Conservation (phyloP, 2,329 filamentous ascomycete genomes). For the Sporothrix schenckii region DNA sequence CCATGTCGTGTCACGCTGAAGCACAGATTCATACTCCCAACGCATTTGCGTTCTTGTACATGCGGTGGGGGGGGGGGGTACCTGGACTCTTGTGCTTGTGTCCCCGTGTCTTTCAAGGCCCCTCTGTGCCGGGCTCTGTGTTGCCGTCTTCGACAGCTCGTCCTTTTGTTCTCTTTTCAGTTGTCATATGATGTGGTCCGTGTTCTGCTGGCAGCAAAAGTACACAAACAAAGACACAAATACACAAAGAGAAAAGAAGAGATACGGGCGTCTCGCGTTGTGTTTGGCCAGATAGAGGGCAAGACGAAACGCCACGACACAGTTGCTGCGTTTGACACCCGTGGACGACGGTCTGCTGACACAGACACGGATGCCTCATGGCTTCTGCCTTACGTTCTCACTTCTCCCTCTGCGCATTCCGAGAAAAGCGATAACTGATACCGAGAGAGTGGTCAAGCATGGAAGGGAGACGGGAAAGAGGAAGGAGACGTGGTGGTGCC, state of each 20-base stretch:
- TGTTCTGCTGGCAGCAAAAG: too few relatives aligned
- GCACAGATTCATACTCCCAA: too few relatives aligned
- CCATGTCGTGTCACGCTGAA: too few relatives aligned
- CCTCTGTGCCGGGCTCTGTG: not conserved
- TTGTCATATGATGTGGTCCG: not conserved
- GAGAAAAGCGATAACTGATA: slow-evolving; percentile 1
- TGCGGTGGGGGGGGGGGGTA: too few relatives aligned
- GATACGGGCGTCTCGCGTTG: not conserved
- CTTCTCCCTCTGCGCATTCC: not conserved
- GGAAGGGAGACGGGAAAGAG: not conserved
- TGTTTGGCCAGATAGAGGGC: not conserved
- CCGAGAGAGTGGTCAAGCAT: not conserved
- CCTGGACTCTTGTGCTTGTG: too few relatives aligned
- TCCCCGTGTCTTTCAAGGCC: too few relatives aligned
- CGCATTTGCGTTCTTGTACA: too few relatives aligned
- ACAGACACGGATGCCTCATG: too few relatives aligned
- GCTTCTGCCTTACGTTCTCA: too few relatives aligned
- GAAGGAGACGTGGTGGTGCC: not conserved
- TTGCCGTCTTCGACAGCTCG: not conserved
- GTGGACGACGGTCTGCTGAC: not conserved
- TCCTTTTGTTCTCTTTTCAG: not conserved
- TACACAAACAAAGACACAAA: not conserved
- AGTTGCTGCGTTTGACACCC: not conserved
- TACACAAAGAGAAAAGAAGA: not conserved
- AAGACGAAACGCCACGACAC: not conserved